Evolutionary conservation across 306 rosid species (phyloP).

Genomic region (Biancaea sappan): DNA sequence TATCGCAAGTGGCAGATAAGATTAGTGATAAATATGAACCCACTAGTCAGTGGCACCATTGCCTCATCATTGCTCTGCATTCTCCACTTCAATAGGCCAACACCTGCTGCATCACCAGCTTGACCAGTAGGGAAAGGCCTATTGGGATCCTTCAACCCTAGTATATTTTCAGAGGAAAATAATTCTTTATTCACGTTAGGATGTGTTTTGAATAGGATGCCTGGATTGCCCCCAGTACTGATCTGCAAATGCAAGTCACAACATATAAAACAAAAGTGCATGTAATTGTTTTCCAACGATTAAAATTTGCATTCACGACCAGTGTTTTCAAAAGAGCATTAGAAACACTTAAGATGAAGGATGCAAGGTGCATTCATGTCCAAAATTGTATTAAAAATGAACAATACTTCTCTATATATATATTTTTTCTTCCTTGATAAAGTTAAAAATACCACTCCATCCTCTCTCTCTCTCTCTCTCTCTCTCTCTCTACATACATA

Average conservation of each 20-base stretch:
- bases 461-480: too few species aligned
- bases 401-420: background rate
- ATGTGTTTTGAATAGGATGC: conserved; percentile 92
- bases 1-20: conserved; percentile 20
- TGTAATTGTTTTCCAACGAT: conserved; percentile 6
- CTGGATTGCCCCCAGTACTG: conserved; percentile 81
- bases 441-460: background rate
- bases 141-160: conserved; percentile 77
- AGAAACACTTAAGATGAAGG: background rate
- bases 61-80: conserved; percentile 89
- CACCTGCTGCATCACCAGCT: conserved; percentile 80
- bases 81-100: conserved; percentile 89
- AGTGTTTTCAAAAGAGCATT: background rate
- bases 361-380: conserved; percentile 2
- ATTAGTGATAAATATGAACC: conserved; percentile 34
- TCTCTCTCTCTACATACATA: too few species aligned
- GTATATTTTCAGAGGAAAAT: conserved; percentile 69
- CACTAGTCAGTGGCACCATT: conserved; percentile 79
- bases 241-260: conserved; percentile 61
- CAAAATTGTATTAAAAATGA: background rate
- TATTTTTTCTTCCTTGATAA: background rate
- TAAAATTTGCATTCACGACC: conserved; percentile 25
- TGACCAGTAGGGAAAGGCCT: conserved; percentile 95
- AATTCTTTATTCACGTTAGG: conserved; percentile 97
- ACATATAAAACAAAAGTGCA: conserved; percentile 4